Evolutionary conservation across 1,284 basidiomycete genomes (phyloP), one percentile per base, ranked within the genome.

Genomic region (Tranzscheliella williamsii): DNA sequence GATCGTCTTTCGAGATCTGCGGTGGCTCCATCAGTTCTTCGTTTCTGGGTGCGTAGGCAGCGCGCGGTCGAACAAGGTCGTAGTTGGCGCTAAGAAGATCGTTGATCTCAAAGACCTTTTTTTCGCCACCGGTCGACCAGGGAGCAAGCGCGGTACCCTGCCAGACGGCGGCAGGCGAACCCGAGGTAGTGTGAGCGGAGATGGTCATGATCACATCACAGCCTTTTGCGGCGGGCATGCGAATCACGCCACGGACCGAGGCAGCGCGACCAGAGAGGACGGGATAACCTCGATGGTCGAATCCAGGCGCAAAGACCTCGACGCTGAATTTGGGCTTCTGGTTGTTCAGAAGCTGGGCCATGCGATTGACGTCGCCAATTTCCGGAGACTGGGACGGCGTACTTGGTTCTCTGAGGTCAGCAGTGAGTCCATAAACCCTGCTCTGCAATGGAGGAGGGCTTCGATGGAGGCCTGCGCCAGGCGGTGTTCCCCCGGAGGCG

Each of bases 141-240:
- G 71, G 71, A 9, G 69, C 58, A 16, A 73, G 35, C 12, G 69
- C 60, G 33, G 62, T 46, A 22, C 67, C 68, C 45, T 73, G 52
- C 71, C 71, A 73, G 1, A 67, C 57, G 17, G 67, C 66, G 23
- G 71, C 71, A n/a, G 65, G 60, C 4, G 71, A 55, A 13, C 71
- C 71, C 1, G 61, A 41, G 9, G 70, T 67, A 22, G 70, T 72
- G 32, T 70, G 57, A 7, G 70, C 70, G 5, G 64, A 66, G 33
- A 70, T 63, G 67, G 58, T 64, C 57, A 73, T 65, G 38, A 58
- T 44, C 24, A 73, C 62, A 22, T 73, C 62, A 42, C 63, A 69
- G 17, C 55, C 53, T 22, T 54, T 50, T 12, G 50, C 34, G 16
- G 66, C 56, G 4, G 45, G 40, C 54, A 70, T 67, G 15, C 69